Percentiles rank a stretch among this genome's conserved stretches.
phyloP scores from a whole-genome alignment of 164 flowering plant species.

The Protea cynaroides region DNA sequence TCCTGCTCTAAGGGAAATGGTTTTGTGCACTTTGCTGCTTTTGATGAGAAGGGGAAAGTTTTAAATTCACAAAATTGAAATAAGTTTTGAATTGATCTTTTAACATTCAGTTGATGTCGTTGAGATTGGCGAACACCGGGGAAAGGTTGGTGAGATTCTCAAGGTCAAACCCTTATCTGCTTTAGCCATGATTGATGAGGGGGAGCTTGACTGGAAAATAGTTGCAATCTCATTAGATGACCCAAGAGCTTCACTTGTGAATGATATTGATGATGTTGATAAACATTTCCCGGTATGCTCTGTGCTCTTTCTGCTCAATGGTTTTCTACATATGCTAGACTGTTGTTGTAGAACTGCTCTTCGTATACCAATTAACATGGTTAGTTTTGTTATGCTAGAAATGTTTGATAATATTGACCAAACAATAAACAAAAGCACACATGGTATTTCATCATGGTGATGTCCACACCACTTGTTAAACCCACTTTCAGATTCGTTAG shows the following conservation, averaged over 20 bases:
- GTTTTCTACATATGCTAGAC: not conserved
- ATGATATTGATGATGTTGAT: slow-evolving; percentile 87
- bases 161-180: slow-evolving; percentile 90
- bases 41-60: not conserved
- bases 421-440: not conserved
- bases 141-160: slow-evolving; percentile 74
- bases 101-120: slow-evolving; percentile 85
- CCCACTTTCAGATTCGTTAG: too few species aligned
- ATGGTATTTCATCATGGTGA: not conserved
- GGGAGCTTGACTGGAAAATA: slow-evolving; percentile 99
- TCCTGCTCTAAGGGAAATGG: too few species aligned
- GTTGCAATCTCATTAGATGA: slow-evolving; percentile 95
- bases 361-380: not conserved
- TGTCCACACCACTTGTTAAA: too few species aligned
- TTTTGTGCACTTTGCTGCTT: not conserved
- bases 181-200: slow-evolving; percentile 97
- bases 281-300: slow-evolving; percentile 86
- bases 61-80: not conserved
- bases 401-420: not conserved
- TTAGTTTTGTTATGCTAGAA: not conserved
- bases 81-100: not conserved
- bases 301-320: not conserved
- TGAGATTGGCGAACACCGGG: slow-evolving; percentile 78
- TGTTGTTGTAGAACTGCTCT: too few species aligned
- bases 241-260: slow-evolving; percentile 85